A percentile compares a stretch with the other conserved stretches of the same genome.
These are phyloP conservation scores for Prunus mongolica DNA, from an alignment of 306 rosid genomes.

Conservation along the genomic window DNA sequence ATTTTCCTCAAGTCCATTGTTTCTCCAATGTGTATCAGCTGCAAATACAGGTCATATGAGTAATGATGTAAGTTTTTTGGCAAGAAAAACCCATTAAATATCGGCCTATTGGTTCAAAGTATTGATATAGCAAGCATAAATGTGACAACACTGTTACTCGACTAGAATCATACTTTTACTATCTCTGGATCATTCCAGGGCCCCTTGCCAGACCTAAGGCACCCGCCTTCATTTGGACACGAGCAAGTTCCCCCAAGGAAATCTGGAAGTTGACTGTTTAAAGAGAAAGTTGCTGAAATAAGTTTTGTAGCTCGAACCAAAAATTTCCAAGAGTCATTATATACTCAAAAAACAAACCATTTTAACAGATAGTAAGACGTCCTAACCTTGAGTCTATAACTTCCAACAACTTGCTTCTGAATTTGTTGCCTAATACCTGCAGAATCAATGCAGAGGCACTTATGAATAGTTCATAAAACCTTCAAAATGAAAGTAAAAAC, in stretches of 20 bases:
- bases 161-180: conserved; percentile 61
- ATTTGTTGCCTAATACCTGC: conserved; percentile 85
- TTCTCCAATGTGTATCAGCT: conserved; percentile 69
- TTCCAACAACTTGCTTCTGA: conserved; percentile 63
- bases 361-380: background rate
- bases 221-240: conserved; percentile 83
- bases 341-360: background rate
- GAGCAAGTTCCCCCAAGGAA: conserved; percentile 92
- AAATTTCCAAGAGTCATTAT: background rate
- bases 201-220: conserved; percentile 85
- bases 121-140: conserved; percentile 7
- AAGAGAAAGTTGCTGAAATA: conserved; percentile 17
- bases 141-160: conserved; percentile 14
- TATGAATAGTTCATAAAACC: conserved; percentile 12
- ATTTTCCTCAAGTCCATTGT: conserved; percentile 38
- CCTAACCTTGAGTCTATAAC: conserved; percentile 80
- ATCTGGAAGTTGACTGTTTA: conserved; percentile 85
- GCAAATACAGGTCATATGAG: conserved; percentile 33
- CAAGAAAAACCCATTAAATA: conserved; percentile 9
- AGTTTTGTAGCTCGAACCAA: background rate
- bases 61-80: conserved; percentile 11
- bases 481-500: conserved; percentile 26
- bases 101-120: conserved; percentile 21
- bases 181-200: conserved; percentile 92
- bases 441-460: conserved; percentile 22